These are phyloP conservation scores for Populus hybrid DNA, from an alignment of 441 rosid species.

Conservation along the genomic window DNA sequence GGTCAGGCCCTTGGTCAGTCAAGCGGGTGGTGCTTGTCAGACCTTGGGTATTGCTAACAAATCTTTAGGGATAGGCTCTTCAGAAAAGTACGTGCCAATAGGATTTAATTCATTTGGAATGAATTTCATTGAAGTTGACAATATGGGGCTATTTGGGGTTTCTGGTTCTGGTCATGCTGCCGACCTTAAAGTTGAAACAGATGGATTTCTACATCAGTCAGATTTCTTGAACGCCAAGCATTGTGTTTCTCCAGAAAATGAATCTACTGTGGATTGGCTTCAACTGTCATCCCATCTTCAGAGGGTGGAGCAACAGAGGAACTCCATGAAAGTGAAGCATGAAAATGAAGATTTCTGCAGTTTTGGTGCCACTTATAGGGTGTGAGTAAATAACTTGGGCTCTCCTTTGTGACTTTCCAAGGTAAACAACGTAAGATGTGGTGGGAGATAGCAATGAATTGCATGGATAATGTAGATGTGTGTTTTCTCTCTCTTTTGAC, in stretches of 20 bases:
- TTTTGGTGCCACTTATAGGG: conserved; percentile 31
- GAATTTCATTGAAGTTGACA: conserved; percentile 20
- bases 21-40: conserved; percentile 19
- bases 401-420: neutral
- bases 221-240: conserved; percentile 22
- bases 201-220: conserved; percentile 24
- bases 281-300: conserved; percentile 70
- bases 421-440: neutral
- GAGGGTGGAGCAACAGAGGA: conserved; percentile 69
- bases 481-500: neutral
- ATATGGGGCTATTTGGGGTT: conserved; percentile 17
- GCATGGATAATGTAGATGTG: neutral
- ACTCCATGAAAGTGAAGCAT: conserved; percentile 41
- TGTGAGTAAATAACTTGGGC: conserved; percentile 8
- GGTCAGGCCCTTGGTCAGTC: conserved; percentile 33
- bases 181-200: conserved; percentile 22
- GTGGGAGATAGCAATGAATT: neutral
- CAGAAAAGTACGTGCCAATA: conserved; percentile 17
- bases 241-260: conserved; percentile 29
- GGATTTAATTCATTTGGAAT: conserved; percentile 25
- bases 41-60: conserved; percentile 17
- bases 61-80: conserved; percentile 16
- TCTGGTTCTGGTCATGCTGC: conserved; percentile 21
- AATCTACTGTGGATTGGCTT: conserved; percentile 58
- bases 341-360: conserved; percentile 42